Evolutionary conservation across 164 flowering plant species (phyloP), one percentile per base, ranked within the genome.

Genomic region (Annona cherimola): DNA sequence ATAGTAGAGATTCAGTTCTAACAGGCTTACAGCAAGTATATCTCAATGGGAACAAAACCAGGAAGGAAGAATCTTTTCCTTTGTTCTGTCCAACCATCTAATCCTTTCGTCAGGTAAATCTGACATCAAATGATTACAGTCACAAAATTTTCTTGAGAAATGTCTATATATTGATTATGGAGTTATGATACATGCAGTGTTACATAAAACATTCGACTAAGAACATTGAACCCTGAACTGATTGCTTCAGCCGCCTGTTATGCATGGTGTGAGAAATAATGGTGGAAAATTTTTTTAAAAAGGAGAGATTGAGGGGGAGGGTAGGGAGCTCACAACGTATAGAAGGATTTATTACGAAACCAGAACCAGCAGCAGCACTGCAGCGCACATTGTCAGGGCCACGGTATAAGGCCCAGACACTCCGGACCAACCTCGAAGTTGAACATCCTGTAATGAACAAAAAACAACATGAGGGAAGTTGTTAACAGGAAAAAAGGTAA

Each of bases 381-480:
- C 42, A 40, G 73, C 71, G 69, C 82, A 82, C 19, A 70, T 67
- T 0, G 68, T 68, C 12, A 78, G 61, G 62, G 79, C 72, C 67
- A 74, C 39, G 39, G 65, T 35, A 46, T 61, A 78, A 19, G 80
- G 73, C 50, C 66, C 14, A 2, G 45, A 68, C 19, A 79, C 71
- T 54, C 66, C 14, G 5, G 55, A 66, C 79, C 82, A 82, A n/a
- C 83, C 80, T 63, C 7, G 67, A 63, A n/a, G 5, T 18, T 20
- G 26, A 12, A 66, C 44, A 44, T 44, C 54, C 69, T 66, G 69
- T 66, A 0, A 14, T 5, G n/a, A 63, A 35, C 40, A 61, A 61
- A 61, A 61, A 63, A 44, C 40, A 63, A 39, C 7, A 14, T 44
- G 42, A 39, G 41, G 42, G 14, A 39, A 4, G 41, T n/a, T n/a